These are phyloP conservation scores for Aspergillus saccharolyticus DNA, from an alignment of 495 filamentous ascomycete genomes.

Conservation along the genomic window DNA sequence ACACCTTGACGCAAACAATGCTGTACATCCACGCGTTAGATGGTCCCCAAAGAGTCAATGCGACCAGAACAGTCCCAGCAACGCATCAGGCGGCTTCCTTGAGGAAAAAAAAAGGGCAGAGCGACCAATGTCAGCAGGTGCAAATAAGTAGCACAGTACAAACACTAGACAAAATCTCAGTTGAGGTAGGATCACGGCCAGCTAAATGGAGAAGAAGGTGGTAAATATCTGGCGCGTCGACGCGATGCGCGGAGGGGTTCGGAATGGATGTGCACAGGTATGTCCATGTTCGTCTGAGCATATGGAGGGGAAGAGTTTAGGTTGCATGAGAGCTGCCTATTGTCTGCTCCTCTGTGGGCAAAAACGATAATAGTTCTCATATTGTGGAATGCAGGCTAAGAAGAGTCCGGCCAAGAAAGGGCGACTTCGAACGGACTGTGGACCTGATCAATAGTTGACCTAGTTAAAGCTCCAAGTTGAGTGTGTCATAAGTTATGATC, in stretches of 20 bases:
- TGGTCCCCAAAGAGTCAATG: neutral
- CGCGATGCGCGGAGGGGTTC: slow-evolving; percentile 12
- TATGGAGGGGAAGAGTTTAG: neutral
- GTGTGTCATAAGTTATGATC: neutral
- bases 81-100: neutral
- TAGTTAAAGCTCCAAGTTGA: too few relatives aligned
- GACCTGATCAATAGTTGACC: too few relatives aligned
- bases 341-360: neutral
- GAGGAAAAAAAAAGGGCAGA: neutral
- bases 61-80: neutral
- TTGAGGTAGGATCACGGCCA: neutral
- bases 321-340: neutral
- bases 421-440: slow-evolving; percentile 52
- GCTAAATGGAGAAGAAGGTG: slow-evolving; percentile 10
- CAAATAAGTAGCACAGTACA: neutral
- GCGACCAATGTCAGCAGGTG: neutral
- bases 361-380: neutral
- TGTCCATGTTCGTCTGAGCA: slow-evolving; percentile 5
- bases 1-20: neutral
- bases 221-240: slow-evolving; percentile 15
- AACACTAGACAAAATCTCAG: neutral
- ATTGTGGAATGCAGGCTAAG: slow-evolving; percentile 8
- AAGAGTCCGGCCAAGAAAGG: neutral
- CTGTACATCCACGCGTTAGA: slow-evolving; percentile 2
- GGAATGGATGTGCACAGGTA: slow-evolving; percentile 15